Percentiles rank a stretch among this genome's conserved stretches.
phyloP scores from a whole-genome alignment of 2,329 filamentous ascomycete genomes.

The Neofusicoccum kwambonambiense region DNA sequence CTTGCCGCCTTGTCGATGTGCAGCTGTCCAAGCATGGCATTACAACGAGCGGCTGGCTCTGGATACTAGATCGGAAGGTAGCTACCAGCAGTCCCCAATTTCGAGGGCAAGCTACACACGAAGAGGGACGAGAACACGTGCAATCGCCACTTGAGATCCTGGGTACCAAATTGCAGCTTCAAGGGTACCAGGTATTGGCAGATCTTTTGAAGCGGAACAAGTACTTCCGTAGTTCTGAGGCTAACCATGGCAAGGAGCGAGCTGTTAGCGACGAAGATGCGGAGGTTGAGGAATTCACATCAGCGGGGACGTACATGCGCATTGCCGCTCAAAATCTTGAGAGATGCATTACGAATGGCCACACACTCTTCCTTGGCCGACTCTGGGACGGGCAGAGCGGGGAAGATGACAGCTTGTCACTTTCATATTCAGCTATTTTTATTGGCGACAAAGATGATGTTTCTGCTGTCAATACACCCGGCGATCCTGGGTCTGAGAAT shows the following conservation, averaged over 20 bases:
- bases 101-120: not conserved
- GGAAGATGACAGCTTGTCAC: not conserved
- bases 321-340: not conserved
- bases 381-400: not conserved
- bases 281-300: not conserved
- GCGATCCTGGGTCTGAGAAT: not conserved
- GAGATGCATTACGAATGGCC: not conserved
- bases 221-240: not conserved
- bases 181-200: not conserved
- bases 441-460: not conserved
- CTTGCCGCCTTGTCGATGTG: constrained; percentile 19
- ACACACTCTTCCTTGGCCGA: not conserved
- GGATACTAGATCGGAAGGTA: constrained; percentile 17
- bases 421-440: not conserved
- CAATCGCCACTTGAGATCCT: not conserved
- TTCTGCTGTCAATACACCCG: not conserved
- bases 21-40: constrained; percentile 17
- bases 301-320: not conserved
- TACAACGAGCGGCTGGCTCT: constrained; percentile 18
- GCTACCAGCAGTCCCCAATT: not conserved
- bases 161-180: not conserved
- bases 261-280: not conserved
- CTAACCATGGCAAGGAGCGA: not conserved
- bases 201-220: not conserved
- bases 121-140: too few species aligned